A percentile compares a stretch with the other conserved stretches of the same genome.
These are phyloP conservation scores for Sordariomycetes sp. DNA, from an alignment of 2,329 filamentous ascomycete genomes.

Conservation along the genomic window DNA sequence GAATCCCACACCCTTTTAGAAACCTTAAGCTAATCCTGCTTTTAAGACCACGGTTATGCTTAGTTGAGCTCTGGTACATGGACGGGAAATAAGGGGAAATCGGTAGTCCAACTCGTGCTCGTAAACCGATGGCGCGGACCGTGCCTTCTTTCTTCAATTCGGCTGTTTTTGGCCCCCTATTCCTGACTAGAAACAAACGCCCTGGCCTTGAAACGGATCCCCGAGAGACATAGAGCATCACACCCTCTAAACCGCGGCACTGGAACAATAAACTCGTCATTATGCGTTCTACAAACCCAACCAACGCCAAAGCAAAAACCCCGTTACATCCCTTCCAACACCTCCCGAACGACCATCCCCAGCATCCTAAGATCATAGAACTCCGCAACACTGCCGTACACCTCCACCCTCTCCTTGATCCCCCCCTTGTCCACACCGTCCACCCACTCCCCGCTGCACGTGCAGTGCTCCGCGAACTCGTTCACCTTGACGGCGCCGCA, in stretches of 20 bases:
- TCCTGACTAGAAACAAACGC: too few relatives aligned
- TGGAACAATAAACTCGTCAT: not conserved
- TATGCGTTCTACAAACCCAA: not conserved
- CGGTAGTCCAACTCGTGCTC: too few relatives aligned
- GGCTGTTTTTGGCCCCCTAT: too few relatives aligned
- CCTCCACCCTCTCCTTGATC: conserved; percentile 51
- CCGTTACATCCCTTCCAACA: conserved; percentile 26
- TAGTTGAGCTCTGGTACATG: too few relatives aligned
- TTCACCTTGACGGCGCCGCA: conserved; percentile 70
- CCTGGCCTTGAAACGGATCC: too few relatives aligned
- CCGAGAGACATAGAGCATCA: too few relatives aligned
- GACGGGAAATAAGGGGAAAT: too few relatives aligned
- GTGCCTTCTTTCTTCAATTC: too few relatives aligned
- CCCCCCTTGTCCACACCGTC: conserved; percentile 59
- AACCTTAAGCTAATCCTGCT: too few relatives aligned
- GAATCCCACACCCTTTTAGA: too few relatives aligned
- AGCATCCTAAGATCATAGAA: conserved; percentile 80
- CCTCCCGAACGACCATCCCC: conserved; percentile 58
- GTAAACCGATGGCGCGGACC: too few relatives aligned
- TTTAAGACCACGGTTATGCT: too few relatives aligned
- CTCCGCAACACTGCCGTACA: conserved; percentile 64
- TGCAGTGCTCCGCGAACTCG: conserved; percentile 95
- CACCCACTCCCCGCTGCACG: conserved; percentile 79
- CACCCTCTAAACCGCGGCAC: not conserved
- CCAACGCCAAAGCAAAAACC: not conserved